A percentile compares a stretch with the other conserved stretches of the same genome.
phyloP scores from a whole-genome alignment of 1,284 basidiomycete species.

The Abortiporus biennis region DNA sequence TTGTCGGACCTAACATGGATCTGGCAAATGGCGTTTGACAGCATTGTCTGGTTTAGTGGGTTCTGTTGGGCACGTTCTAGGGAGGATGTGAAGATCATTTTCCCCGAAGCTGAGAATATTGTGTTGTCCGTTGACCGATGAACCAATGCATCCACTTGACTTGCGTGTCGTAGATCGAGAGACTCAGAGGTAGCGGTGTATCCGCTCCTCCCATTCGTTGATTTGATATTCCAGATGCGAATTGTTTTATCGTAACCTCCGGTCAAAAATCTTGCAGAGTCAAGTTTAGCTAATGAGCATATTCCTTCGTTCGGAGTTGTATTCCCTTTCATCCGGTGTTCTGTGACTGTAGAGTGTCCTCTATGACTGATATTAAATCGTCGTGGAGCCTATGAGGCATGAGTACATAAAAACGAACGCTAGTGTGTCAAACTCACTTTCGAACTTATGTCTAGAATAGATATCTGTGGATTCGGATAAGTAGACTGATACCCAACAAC shows the following conservation, averaged over 20 bases:
- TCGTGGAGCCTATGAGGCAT: constrained; percentile 13
- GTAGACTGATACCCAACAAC: constrained; percentile 37
- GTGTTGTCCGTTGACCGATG: constrained; percentile 25
- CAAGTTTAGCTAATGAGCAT: constrained; percentile 30
- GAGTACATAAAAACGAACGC: too few species aligned
- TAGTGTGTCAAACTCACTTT: too few species aligned
- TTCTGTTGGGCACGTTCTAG: constrained; percentile 24
- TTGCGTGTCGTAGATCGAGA: constrained; percentile 23
- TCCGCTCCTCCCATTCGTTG: constrained; percentile 2
- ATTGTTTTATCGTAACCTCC: constrained; percentile 39
- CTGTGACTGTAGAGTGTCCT: constrained; percentile 20
- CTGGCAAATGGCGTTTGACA: constrained; percentile 37
- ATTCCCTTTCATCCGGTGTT: constrained; percentile 13
- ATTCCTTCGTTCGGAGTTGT: constrained; percentile 28
- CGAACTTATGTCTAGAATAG: constrained; percentile 29
- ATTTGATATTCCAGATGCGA: constrained; percentile 30
- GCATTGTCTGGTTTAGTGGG: too few species aligned
- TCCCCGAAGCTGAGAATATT: constrained; percentile 28
- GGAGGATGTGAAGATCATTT: constrained; percentile 25
- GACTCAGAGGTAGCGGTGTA: constrained; percentile 16
- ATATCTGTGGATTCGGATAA: constrained; percentile 28
- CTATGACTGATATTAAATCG: constrained; percentile 23
- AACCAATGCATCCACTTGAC: constrained; percentile 29
- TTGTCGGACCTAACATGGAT: constrained; percentile 40
- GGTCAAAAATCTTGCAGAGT: constrained; percentile 31